Base-by-base conservation (phyloP, 2,329 filamentous ascomycete genomes). In the Orbilia quercus region DNA sequence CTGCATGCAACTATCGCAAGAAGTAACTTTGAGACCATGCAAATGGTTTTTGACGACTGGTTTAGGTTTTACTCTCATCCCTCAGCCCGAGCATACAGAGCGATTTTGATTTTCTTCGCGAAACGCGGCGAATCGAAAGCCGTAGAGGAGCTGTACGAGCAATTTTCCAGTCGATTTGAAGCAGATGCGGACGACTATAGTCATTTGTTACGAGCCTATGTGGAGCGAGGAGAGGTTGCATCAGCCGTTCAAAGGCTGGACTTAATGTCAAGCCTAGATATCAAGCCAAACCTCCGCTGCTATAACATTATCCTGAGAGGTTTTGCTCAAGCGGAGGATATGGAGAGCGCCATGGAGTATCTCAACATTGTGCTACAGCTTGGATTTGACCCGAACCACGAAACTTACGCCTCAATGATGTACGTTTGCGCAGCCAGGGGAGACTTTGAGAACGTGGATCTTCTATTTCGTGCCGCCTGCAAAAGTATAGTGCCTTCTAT, bases 261-360 rank as follows among this genome's bases (percentile, higher is more conserved):
- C 50, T 82, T 84, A n/a, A 86, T 95, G 64, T 78, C 79, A 22
- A 77, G 81, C 5, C 82, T 86, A 54, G 80, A 82, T 0, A 76
- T 90, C 14, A 76, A 82, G 44, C 89, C 89, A 5, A 86, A 87
- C 75, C 79, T 84, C 0, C 79, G 83, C 36, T 87, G 85, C 75
- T 96, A 90, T 89, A 96, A 96, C 78, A 88, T 89, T 20, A 80
- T 96, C 25, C 83, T 98, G 48, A 87, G 89, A 77, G 89, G 90
- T 1, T 86, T 92, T 80, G 84, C 85, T 16, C 87, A 87, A 76
- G 85, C 85, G 0, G 84, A 87, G 51, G 87, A 95, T 78, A 85
- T 91, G 45, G 83, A 87, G n/a, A 86, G 86, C 4, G 89, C 89
- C 11, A 82, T 91, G 65, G 79, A 82, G 5, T 84, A 85, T 53